phyloP scores from a whole-genome alignment of 352 stramenopile species.

The Globisporangium paddicum region DNA sequence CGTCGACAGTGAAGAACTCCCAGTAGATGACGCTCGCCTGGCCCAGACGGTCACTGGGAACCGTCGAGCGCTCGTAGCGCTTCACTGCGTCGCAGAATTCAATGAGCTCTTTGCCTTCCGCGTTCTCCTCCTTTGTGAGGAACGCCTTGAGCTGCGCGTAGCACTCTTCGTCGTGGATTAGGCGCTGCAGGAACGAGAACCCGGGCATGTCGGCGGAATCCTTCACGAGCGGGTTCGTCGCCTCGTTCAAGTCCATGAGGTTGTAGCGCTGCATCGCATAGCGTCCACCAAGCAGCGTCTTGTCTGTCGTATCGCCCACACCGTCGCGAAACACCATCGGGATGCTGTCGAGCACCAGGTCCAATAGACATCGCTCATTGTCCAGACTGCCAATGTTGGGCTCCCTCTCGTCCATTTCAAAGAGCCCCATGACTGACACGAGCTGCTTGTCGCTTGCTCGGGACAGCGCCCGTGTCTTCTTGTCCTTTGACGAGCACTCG shows the following conservation, averaged over 20 bases:
- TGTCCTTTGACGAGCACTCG: conserved; percentile 10
- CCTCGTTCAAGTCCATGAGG: conserved; percentile 44
- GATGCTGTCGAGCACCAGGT: conserved; percentile 81
- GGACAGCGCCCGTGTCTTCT: conserved; percentile 22
- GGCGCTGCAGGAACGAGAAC: conserved; percentile 83
- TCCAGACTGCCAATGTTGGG: conserved; percentile 75
- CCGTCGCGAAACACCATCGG: conserved; percentile 86
- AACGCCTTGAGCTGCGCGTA: conserved; percentile 80
- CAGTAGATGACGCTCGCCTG: conserved; percentile 81
- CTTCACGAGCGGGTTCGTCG: conserved; percentile 48
- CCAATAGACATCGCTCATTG: conserved; percentile 68
- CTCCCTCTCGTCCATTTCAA: conserved; percentile 72
- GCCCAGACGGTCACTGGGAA: conserved; percentile 63
- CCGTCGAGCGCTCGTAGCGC: conserved; percentile 69
- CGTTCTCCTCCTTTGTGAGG: conserved; percentile 52
- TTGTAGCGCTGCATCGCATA: conserved; percentile 79
- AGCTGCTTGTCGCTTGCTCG: conserved; percentile 15
- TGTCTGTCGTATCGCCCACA: conserved; percentile 80
- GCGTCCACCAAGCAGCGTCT: conserved; percentile 75
- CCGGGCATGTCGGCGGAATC: conserved; percentile 59
- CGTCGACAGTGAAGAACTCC: conserved; percentile 73
- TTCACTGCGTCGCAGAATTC: conserved; percentile 84
- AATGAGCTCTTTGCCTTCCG: conserved; percentile 56
- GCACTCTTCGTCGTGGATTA: conserved; percentile 88
- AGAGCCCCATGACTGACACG: conserved; percentile 62